Base-by-base conservation (phyloP, 208 protist species). In the Acanthamoeba sp. region DNA sequence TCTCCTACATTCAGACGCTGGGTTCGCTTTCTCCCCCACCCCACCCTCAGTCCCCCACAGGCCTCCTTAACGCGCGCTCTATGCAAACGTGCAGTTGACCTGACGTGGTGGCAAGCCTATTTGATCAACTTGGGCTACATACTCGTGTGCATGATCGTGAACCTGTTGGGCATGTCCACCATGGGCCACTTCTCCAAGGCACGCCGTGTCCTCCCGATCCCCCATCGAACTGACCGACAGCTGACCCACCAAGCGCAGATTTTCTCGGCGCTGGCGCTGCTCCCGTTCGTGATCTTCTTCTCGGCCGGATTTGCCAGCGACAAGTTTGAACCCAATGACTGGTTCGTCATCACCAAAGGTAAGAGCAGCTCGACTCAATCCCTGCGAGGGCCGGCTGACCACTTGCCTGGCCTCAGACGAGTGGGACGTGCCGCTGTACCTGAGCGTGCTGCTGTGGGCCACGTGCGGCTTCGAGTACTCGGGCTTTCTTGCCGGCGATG, bases 71-170 rank as follows among this genome's bases (percentile, higher is more conserved):
- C 45, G 45, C 45, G 18, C 45, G 5, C 42, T 14, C 42, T 10
- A 48, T 10, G 42, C 42, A 50, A 6, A 50, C 45, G 7, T 0
- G 42, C 42, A 85, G 76, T 59, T 34, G 52, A 91, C n/a, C 24
- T 91, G 32, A 71, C 50, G 24, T 64, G 84, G 84, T 91, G 84
- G 84, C 55, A 91, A 50, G 55, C 29, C 27, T 91, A 91, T 36
- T 36, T 91, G 20, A 91, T 91, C 84, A 71, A 71, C 36, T 32
- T 91, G 55, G 84, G 84, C 40, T 91, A 91, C 59, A 91, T 91
- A 29, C 12, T 38, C 36, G 20, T 91, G 16, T 64, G 55, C 55
- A 55, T 91, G 48, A n/a, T 91, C 34, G 32, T 91, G 34, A 91
- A 91, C 55, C 48, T 91, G 52, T 22, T 91, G 55, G 84, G 84